Conservation (phyloP, 1,284 basidiomycete genomes). For the Violaceomyces palustris region DNA sequence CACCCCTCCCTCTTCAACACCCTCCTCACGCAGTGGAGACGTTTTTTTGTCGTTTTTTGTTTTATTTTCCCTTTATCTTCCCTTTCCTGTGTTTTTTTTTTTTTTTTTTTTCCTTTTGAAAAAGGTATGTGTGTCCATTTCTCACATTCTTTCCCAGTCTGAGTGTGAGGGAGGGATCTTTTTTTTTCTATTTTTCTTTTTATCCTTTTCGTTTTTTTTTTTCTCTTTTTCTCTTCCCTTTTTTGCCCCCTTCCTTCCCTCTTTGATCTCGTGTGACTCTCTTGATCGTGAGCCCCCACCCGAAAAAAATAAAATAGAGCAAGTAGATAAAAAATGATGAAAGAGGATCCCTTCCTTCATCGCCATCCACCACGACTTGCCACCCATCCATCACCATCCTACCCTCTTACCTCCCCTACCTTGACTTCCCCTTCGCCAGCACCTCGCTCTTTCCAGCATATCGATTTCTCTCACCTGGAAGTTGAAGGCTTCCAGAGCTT, state of each 20-base stretch:
- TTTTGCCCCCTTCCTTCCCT: neutral
- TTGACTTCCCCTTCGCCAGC: too few relatives aligned
- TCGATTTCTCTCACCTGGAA: too few relatives aligned
- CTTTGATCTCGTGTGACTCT: neutral
- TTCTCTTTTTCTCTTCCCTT: neutral
- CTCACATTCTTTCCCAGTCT: neutral
- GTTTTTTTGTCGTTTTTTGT: conserved; percentile 2
- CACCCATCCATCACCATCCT: conserved; percentile 8
- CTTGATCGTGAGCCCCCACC: neutral
- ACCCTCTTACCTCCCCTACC: conserved; percentile 1
- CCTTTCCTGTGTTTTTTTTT: neutral
- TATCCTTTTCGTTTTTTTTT: neutral
- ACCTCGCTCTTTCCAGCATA: too few relatives aligned
- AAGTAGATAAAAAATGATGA: too few relatives aligned
- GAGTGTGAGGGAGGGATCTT: neutral
- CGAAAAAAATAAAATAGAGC: too few relatives aligned
- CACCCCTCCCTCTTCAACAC: too few relatives aligned
- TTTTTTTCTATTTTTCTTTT: neutral
- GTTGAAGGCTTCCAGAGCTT: too few relatives aligned
- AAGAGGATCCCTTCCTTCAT: neutral
- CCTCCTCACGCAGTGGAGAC: too few relatives aligned
- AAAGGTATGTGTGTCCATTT: neutral
- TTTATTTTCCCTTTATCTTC: conserved; percentile 1
- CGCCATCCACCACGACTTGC: neutral
- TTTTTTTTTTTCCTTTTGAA: neutral